Percentiles rank a stretch among this genome's conserved stretches.
These are phyloP conservation scores for Syzygium grande DNA, from an alignment of 345 rosid genomes.

Conservation along the genomic window DNA sequence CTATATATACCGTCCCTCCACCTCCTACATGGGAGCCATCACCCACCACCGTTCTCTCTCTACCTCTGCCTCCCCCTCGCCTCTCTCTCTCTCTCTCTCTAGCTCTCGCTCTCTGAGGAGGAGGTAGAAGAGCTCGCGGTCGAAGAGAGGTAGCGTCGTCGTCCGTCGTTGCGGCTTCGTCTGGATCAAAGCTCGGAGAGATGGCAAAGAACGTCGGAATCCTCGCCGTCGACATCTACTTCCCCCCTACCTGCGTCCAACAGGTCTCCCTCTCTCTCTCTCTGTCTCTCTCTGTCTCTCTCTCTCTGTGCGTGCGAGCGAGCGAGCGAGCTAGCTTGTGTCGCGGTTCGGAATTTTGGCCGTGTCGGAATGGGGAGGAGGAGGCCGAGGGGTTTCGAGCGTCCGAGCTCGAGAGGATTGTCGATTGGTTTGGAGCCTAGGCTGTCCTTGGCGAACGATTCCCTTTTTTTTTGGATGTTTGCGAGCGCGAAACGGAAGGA, in stretches of 20 bases:
- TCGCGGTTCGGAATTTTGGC: neutral
- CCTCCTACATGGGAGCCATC: neutral
- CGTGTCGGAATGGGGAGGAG: neutral
- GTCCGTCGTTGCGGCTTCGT: neutral
- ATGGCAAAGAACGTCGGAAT: slow-evolving; percentile 99
- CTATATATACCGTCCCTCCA: neutral
- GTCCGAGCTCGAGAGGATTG: neutral
- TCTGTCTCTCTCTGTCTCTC: slow-evolving; percentile 1
- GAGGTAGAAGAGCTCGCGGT: neutral
- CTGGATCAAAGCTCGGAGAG: neutral
- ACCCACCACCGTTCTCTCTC: neutral
- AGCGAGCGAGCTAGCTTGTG: neutral
- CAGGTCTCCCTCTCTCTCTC: slow-evolving; percentile 43
- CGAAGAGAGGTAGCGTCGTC: neutral
- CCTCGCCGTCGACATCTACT: slow-evolving; percentile 90
- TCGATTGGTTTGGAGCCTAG: neutral
- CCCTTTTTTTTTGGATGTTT: neutral
- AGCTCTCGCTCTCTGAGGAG: neutral
- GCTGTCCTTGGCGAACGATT: neutral
- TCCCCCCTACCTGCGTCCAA: slow-evolving; percentile 92
- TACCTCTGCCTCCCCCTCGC: neutral
- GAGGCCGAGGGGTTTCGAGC: neutral
- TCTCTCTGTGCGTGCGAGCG: neutral
- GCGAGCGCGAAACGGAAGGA: neutral
- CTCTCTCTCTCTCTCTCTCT: neutral